Percentiles rank a stretch among this genome's conserved stretches.
Evolutionary conservation across 305 asterid genomes (phyloP).

Genomic region (Ilex paraguariensis): DNA sequence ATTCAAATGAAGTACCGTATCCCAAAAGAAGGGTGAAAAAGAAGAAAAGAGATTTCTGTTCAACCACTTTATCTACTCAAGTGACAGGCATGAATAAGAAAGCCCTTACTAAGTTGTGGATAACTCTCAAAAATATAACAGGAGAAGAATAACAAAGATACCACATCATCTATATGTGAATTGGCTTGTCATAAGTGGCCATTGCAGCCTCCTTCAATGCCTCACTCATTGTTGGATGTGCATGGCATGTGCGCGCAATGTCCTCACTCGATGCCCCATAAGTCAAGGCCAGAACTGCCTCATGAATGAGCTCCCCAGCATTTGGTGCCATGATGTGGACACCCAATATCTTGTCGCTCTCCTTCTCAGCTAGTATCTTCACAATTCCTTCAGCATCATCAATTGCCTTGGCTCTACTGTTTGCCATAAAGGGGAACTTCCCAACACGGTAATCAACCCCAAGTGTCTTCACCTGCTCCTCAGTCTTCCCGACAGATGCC

Average conservation of each 20-base stretch:
- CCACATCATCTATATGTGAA: conserved; percentile 57
- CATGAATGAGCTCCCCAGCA: conserved; percentile 97
- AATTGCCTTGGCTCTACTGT: conserved; percentile 96
- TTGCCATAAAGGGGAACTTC: conserved; percentile 89
- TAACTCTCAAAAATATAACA: conserved; percentile 12
- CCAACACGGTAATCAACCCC: conserved; percentile 85
- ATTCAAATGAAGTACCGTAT: conserved; percentile 11
- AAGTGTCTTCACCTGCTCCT: conserved; percentile 83
- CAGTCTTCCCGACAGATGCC: conserved; percentile 93
- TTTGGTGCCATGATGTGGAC: conserved; percentile 78
- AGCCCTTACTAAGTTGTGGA: conserved; percentile 7
- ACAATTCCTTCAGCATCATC: conserved; percentile 96
- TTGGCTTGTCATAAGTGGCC: conserved; percentile 95
- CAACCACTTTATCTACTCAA: conserved; percentile 12
- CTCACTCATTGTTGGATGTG: conserved; percentile 99
- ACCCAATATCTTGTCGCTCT: conserved; percentile 81
- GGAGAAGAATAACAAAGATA: conserved; percentile 9
- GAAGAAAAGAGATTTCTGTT: conserved; percentile 10
- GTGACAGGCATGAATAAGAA: conserved; percentile 14
- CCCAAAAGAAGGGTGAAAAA: conserved; percentile 7
- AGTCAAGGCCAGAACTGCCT: conserved; percentile 81
- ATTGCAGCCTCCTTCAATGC: conserved; percentile 98
- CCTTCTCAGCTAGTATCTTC: conserved; percentile 88
- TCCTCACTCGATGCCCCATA: conserved; percentile 83
- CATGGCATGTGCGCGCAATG: conserved; percentile 96